Evolutionary conservation across 75 land plant genomes (phyloP).

Genomic region (Chamaecyparis obtusa): DNA sequence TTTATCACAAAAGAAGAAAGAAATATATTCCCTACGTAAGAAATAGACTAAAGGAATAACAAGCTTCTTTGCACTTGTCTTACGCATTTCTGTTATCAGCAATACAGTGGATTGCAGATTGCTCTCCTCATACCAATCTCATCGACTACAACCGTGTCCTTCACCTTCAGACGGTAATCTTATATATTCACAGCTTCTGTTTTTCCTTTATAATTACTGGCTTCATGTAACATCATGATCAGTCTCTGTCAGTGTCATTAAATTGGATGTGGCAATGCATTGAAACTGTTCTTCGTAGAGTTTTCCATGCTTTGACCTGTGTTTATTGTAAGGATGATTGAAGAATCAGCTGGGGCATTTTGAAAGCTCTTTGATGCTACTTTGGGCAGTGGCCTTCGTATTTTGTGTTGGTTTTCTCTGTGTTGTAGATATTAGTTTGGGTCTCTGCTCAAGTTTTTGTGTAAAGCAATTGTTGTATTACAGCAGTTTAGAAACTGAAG

Average conservation of each 20-base stretch:
- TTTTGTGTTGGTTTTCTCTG: background rate
- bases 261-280: background rate
- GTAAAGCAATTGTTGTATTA: background rate
- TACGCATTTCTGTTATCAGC: background rate
- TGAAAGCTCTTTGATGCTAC: background rate
- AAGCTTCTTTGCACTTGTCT: background rate
- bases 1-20: background rate
- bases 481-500: background rate
- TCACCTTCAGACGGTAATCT: background rate
- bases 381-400: background rate
- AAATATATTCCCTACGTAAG: background rate
- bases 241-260: background rate
- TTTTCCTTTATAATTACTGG: background rate
- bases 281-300: background rate
- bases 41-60: background rate
- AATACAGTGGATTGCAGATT: background rate
- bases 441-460: background rate
- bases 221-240: background rate
- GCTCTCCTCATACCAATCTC: too few relatives aligned
- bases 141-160: background rate
- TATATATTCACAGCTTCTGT: background rate
- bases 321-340: background rate
- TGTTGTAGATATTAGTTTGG: background rate
- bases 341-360: background rate
- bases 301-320: background rate